phyloP scores from a whole-genome alignment of 2,329 filamentous ascomycete genomes.

The Alternaria alternata region DNA sequence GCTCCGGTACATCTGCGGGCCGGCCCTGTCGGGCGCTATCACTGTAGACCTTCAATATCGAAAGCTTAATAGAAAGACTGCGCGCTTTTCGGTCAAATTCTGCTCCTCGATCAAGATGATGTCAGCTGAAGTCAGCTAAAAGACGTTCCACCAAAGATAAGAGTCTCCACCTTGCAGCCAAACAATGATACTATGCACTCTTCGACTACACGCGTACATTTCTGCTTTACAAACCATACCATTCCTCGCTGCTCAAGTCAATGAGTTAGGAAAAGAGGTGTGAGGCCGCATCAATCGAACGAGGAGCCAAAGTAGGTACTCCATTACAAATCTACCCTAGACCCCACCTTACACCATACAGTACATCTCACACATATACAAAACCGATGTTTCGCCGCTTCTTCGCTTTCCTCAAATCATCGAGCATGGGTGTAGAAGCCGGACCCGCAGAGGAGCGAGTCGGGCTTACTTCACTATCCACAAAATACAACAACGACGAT shows the following conservation, averaged over 20 bases:
- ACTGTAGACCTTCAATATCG: not conserved
- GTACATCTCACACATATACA: not conserved
- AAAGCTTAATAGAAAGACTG: not conserved
- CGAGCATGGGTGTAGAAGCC: not conserved
- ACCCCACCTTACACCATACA: not conserved
- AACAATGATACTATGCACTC: not conserved
- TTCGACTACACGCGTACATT: not conserved
- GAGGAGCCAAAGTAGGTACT: not conserved
- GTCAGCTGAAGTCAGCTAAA: not conserved
- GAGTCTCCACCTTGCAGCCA: not conserved
- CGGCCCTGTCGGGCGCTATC: not conserved
- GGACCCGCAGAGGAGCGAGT: not conserved
- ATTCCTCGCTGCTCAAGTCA: not conserved
- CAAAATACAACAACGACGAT: not conserved
- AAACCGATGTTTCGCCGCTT: not conserved
- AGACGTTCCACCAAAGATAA: not conserved
- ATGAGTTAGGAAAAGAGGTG: not conserved
- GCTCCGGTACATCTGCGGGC: not conserved
- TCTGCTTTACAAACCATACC: not conserved
- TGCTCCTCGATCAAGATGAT: not conserved
- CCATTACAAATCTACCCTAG: not conserved
- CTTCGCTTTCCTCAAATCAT: not conserved
- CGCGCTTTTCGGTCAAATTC: not conserved
- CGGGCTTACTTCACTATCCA: not conserved
- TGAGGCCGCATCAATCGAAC: not conserved